Percentiles rank a stretch among this genome's conserved stretches.
Evolutionary conservation across 441 rosid species (phyloP).

Genomic region (Erodium moschatum): DNA sequence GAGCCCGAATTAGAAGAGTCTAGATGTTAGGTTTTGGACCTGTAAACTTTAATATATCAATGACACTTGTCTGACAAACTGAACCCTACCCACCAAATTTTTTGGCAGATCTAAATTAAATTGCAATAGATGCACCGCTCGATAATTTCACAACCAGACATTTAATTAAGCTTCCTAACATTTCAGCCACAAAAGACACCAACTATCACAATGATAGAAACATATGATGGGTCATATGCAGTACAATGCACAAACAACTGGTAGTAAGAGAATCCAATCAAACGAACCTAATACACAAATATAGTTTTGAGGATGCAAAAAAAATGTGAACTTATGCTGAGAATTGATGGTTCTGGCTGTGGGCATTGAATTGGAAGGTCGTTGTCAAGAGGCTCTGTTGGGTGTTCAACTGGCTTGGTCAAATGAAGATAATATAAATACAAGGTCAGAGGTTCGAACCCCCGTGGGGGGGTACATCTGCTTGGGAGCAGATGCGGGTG

Average conservation of each 20-base stretch:
- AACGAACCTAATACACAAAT: neutral
- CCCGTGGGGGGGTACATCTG: too few species aligned
- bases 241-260: neutral
- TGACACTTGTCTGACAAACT: neutral
- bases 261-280: neutral
- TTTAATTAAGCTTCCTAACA: neutral
- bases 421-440: neutral
- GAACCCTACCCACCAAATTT: neutral
- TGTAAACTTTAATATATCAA: neutral
- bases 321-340: slow-evolving; percentile 46
- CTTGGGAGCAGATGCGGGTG: too few species aligned
- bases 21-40: neutral
- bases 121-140: neutral
- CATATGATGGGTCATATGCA: too few species aligned
- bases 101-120: neutral
- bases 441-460: too few species aligned
- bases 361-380: slow-evolving; percentile 83
- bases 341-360: slow-evolving; percentile 81
- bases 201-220: neutral
- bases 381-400: slow-evolving; percentile 62
- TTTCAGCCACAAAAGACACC: neutral
- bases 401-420: slow-evolving; percentile 76
- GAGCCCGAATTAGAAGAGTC: neutral
- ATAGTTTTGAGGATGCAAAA: neutral
- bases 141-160: slow-evolving; percentile 3